Evolutionary conservation across 345 rosid species (phyloP).

Genomic region (Luvunga scandens): DNA sequence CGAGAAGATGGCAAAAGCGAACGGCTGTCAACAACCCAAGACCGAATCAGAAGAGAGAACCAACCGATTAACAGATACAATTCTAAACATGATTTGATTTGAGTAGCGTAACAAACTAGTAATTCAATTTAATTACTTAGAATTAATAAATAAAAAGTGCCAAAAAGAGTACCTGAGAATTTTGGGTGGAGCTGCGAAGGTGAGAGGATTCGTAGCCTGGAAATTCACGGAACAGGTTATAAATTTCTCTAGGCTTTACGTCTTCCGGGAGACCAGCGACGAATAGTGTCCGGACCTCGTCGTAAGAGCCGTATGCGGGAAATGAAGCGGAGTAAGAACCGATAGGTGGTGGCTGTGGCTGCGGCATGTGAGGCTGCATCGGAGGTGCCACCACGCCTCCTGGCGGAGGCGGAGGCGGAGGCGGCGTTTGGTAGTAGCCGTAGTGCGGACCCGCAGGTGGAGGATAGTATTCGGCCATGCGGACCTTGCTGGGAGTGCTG

Average conservation of each 20-base stretch:
- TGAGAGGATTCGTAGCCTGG: conserved; percentile 90
- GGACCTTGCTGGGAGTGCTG: too few relatives aligned
- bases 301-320: conserved; percentile 27
- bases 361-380: conserved; percentile 25
- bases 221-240: conserved; percentile 81
- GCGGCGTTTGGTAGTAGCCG: conserved; percentile 26
- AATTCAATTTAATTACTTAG: background rate
- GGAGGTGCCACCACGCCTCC: conserved; percentile 15
- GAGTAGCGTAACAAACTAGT: background rate
- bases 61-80: background rate
- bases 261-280: conserved; percentile 89
- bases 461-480: conserved; percentile 51
- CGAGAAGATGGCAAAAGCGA: conserved; percentile 77
- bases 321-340: conserved; percentile 40
- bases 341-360: conserved; percentile 23
- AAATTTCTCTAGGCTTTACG: conserved; percentile 83
- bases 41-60: conserved; percentile 15
- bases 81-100: background rate
- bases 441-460: conserved; percentile 30
- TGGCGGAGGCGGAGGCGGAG: conserved; percentile 27
- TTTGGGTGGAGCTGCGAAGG: conserved; percentile 54
- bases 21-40: conserved; percentile 48
- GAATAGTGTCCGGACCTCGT: conserved; percentile 80
- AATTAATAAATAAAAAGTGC: background rate
- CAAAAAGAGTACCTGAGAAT: conserved; percentile 37